Evolutionary conservation across 2,329 filamentous ascomycete genomes (phyloP).

Genomic region (Verticillium alfalfae): DNA sequence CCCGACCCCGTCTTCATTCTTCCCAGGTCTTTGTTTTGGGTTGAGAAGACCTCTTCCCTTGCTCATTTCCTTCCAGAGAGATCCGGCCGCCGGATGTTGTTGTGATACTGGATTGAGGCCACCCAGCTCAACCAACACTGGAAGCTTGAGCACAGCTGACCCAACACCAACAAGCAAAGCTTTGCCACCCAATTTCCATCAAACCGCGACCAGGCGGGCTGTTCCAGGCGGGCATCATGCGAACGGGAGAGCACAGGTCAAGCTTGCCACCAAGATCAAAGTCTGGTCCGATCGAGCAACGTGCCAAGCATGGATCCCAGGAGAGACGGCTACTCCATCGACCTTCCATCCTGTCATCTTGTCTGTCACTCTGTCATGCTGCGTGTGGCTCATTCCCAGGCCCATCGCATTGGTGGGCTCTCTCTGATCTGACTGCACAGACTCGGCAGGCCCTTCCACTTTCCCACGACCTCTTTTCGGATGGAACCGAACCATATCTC

Average conservation of each 20-base stretch:
- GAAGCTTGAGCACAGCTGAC: no score
- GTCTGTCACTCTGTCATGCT: neutral
- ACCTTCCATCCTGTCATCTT: no score
- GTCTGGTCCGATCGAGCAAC: neutral
- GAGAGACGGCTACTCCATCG: no score
- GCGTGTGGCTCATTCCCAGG: neutral
- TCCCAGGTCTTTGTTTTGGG: neutral
- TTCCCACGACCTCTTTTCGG: neutral
- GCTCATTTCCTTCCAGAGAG: neutral
- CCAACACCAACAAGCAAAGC: neutral
- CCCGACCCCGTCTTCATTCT: neutral
- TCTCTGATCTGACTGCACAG: neutral
- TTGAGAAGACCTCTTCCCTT: neutral
- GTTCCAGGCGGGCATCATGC: neutral
- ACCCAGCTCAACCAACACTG: neutral
- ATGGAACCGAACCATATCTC: neutral
- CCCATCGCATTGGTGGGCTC: neutral
- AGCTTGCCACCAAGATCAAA: neutral
- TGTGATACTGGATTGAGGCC: neutral
- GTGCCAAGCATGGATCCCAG: neutral
- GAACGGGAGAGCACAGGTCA: neutral
- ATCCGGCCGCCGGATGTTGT: neutral
- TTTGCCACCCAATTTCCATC: neutral
- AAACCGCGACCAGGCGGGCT: neutral
- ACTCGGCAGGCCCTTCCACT: neutral